phyloP scores from a whole-genome alignment of 2,329 filamentous ascomycete genomes.

The Pseudocercospora fuligena region DNA sequence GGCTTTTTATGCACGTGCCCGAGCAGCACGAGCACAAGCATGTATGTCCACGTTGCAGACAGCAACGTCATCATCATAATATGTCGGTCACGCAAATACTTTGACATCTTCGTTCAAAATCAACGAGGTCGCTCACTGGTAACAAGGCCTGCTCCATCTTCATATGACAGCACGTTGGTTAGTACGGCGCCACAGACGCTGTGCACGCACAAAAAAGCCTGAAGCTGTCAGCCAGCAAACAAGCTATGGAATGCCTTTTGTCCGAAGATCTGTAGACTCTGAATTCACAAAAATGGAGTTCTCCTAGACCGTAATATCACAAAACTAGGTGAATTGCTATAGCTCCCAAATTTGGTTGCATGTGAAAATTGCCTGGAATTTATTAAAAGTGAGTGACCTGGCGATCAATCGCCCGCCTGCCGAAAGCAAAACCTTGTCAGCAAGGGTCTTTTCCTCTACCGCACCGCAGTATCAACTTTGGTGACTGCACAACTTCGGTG shows the following conservation, averaged over 20 bases:
- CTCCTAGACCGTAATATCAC: not conserved
- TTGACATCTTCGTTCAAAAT: not conserved
- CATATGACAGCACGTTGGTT: not conserved
- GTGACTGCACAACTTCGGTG: not conserved
- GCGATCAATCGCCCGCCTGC: not conserved
- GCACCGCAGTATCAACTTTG: not conserved
- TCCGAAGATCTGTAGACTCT: not conserved
- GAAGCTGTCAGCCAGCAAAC: conserved; percentile 7
- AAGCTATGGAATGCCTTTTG: not conserved
- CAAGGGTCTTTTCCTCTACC: conserved; percentile 1
- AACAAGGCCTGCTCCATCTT: not conserved
- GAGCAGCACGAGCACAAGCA: conserved; percentile 7
- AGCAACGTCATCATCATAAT: not conserved
- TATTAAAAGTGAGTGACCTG: not conserved
- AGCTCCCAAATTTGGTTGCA: not conserved
- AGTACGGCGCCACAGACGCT: conserved; percentile 1
- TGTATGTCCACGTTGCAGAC: conserved; percentile 9
- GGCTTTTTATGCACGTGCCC: conserved; percentile 10
- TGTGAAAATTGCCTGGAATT: not conserved
- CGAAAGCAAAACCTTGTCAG: not conserved
- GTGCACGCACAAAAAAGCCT: conserved; percentile 3
- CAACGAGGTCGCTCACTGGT: not conserved
- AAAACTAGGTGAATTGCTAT: not conserved
- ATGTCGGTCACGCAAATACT: conserved; percentile 1
- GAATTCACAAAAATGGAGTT: not conserved